A percentile compares a stretch with the other conserved stretches of the same genome.
These are phyloP conservation scores for Rhodotorula glutinis DNA, from an alignment of 1,284 basidiomycete species.

Conservation along the genomic window DNA sequence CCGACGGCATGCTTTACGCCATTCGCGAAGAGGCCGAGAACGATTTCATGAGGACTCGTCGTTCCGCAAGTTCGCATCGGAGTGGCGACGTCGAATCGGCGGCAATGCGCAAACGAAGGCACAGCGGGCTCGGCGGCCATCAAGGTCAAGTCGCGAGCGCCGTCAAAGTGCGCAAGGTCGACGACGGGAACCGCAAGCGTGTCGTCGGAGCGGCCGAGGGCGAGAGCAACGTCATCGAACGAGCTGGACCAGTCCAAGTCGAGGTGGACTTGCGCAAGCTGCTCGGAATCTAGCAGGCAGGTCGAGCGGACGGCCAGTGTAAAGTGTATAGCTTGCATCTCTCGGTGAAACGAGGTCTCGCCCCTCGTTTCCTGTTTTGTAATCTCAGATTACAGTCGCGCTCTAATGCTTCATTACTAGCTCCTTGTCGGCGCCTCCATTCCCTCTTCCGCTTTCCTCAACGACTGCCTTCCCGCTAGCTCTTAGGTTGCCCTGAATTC, in stretches of 20 bases:
- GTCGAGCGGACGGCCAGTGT: no score
- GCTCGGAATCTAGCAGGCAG: not conserved
- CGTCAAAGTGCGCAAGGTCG: not conserved
- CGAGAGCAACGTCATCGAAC: no score
- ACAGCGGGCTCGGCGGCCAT: not conserved
- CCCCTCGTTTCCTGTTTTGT: no score
- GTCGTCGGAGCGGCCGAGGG: not conserved
- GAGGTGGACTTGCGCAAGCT: conserved; percentile 13
- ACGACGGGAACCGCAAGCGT: not conserved
- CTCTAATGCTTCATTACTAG: no score
- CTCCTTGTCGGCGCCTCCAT: no score
- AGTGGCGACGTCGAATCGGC: not conserved
- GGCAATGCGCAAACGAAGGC: not conserved
- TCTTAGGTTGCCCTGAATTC: no score
- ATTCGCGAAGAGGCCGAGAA: not conserved
- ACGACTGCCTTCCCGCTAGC: no score
- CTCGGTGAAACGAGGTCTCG: no score
- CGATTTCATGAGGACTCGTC: not conserved
- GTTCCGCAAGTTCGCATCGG: no score
- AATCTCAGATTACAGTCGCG: no score
- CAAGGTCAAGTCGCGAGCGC: not conserved
- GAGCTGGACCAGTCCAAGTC: not conserved
- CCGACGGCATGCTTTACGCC: not conserved
- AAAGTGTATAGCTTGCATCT: no score
- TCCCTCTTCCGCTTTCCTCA: no score